These are phyloP conservation scores for Hordeum vulgare DNA, from an alignment of 176 grass and related monocot genomes.

Conservation along the genomic window MorexV3_pseudomolecules_assembly NC_058519.1:172020965-172021464, in stretches of 20 bases:
- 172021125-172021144: conserved; percentile 51
- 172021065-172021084: conserved; percentile 21
- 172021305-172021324: conserved; percentile 5
- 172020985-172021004: not conserved
- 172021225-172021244: conserved; percentile 17
- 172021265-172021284: not conserved
- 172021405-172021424: not conserved
- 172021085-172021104: conserved; percentile 32
- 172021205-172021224: conserved; percentile 24
- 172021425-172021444: not conserved
- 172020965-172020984: conserved; percentile 22
- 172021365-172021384: conserved; percentile 8
- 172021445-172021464: not conserved
- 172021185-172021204: conserved; percentile 41
- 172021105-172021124: conserved; percentile 45
- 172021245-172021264: conserved; percentile 32
- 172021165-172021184: conserved; percentile 42
- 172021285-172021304: conserved; percentile 10
- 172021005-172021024: not conserved
- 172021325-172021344: not conserved
- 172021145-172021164: conserved; percentile 49
- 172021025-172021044: too few species aligned
- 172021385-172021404: not conserved
- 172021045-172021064: not conserved
- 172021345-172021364: not conserved